phyloP scores from a whole-genome alignment of 176 grass and related monocot species.

The Aegilops speltoides region DNA sequence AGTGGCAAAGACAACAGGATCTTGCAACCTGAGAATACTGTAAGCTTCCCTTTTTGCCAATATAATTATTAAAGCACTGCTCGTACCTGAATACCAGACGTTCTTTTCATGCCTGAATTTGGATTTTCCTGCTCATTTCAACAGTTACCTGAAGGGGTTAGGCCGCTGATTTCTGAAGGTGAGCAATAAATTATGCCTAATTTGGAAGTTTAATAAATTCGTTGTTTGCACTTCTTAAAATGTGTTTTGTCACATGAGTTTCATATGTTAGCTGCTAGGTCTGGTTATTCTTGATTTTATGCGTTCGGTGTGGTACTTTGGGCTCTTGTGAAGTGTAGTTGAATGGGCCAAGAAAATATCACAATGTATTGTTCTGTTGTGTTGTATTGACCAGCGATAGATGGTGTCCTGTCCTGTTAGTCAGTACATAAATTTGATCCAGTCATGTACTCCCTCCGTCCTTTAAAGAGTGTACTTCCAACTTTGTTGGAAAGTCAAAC shows the following conservation, averaged over 20 bases:
- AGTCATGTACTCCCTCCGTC: background rate
- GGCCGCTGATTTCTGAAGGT: constrained; percentile 48
- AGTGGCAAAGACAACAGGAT: constrained; percentile 24
- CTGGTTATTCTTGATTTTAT: background rate
- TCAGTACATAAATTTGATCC: constrained; percentile 10
- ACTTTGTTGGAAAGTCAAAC: too few relatives aligned
- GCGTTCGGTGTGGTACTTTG: background rate
- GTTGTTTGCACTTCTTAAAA: background rate
- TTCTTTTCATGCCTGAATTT: background rate
- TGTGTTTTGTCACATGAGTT: constrained; percentile 7
- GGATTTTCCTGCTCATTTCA: background rate
- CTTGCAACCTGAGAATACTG: constrained; percentile 31
- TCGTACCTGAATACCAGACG: background rate
- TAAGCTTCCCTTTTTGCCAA: constrained; percentile 19
- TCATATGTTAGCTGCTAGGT: background rate
- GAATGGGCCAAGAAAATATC: background rate
- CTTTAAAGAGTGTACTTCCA: too few relatives aligned
- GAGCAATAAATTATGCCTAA: constrained; percentile 24
- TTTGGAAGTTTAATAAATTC: background rate
- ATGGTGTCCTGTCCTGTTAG: background rate
- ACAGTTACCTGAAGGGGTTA: constrained; percentile 32
- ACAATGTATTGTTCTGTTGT: background rate
- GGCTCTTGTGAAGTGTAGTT: background rate
- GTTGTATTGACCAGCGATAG: background rate
- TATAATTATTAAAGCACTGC: background rate